Evolutionary conservation across 495 filamentous ascomycete genomes (phyloP), one percentile per base, ranked within the genome.

Genomic region (Gamarada debralockiae): DNA sequence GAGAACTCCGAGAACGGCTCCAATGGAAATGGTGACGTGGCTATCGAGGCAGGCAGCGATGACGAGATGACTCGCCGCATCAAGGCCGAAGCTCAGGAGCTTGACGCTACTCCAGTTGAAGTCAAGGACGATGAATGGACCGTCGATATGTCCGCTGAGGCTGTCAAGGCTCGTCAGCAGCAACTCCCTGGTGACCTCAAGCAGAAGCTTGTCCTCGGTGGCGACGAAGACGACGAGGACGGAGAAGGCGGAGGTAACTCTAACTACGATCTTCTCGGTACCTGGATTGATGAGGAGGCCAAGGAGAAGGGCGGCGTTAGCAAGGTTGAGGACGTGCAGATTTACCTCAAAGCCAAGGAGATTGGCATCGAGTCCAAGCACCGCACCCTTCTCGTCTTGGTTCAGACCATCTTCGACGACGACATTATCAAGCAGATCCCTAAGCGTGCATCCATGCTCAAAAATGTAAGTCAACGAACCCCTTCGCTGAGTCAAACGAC

Each of bases 271-370:
- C 83, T 90, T 58, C 79, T 98, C 55, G 93, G 93, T 54, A 89
- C 83, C 76, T 98, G 93, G 93, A 86, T 98, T 64, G 73, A 85
- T 63, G 80, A 78, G 43, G 78, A 90, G 52, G 87, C 88, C 38
- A 75, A 78, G 40, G 77, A 85, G 60, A 84, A 79, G 60, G 86
- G 86, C 52, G 80, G 83, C 56, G 80, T 95, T 51, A 69, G 71
- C 71, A 80, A 91, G 22, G 78, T 98, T 52, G 81, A 84, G 62
- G 87, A 93, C 66, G 78, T 96, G 48, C 87, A 92, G 23, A 87
- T 98, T 70, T 97, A 96, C 66, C 73, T 90, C 73, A 97, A 97
- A 76, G 93, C 93, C 40, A 89, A 92, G 74, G 92, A 97, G 60
- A 80, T 96, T 45, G 92, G 93, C 64, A 95, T 98, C 57, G 92